Evolutionary conservation across 805 yeast genomes (phyloP), one percentile per base, ranked within the genome.

Genomic region (Kodamaea fukazawae): DNA sequence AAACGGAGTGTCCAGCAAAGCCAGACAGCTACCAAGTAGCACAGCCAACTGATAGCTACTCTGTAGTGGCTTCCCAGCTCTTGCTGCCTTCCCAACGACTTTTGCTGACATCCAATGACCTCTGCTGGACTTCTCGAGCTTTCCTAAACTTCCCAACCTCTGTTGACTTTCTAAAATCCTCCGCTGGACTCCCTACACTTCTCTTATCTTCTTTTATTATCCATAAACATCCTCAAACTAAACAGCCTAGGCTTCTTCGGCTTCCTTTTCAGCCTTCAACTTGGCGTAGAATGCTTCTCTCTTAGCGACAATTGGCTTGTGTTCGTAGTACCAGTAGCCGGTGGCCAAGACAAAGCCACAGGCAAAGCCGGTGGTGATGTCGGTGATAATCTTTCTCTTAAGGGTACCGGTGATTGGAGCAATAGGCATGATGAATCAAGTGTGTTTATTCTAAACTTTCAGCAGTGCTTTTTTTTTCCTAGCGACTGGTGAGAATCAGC

Each of bases 261-360:
- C 71, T 52, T 75, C 76, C 75, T 84, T 83, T 69, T 81, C 74
- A 61, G 81, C 81, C 53, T 89, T 91, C 63, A 85, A 70, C 54
- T 80, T 73, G 47, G 83, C 79, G 70, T 90, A 90, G 79, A 79
- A 88, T 43, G 78, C 81, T 65, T 90, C 97, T 78, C 96, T 86
- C 58, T 70, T 75, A 51, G 74, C 75, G 42, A 86, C 84, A 45
- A 73, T 53, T 27, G 81, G 77, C 73, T 77, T 81, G 83, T 90
- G 97, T 55, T 69, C 86, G 77, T 81, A 79, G 87, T 96, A 84
- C 93, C 91, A 89, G 68, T 74, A 76, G 49, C 75, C 70, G 46
- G 83, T 89, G 57, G 80, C 76, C 53, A 67, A 50, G 29, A 63
- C 76, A 44, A 76, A 67, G 42, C 91, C 91, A 48, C 58, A 55